Evolutionary conservation across 768 basidiomycete genomes (phyloP).

Genomic region (Amanita jacksonii): DNA sequence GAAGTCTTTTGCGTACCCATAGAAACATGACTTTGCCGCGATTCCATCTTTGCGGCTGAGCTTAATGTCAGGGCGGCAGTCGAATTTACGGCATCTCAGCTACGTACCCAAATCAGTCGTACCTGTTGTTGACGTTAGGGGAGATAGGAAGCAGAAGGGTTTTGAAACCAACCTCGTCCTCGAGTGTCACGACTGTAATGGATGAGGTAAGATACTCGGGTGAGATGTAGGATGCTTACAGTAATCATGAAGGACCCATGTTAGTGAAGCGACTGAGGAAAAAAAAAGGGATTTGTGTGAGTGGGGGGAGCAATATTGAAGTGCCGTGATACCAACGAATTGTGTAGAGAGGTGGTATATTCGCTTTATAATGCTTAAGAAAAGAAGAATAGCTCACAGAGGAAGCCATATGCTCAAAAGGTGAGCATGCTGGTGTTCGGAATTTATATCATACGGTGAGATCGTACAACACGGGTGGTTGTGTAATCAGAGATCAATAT

Average conservation of each 20-base stretch:
- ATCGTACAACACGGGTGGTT: no score
- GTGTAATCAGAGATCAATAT: no score
- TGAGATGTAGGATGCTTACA: constrained; percentile 17
- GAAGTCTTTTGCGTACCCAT: constrained; percentile 21
- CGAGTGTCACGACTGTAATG: constrained; percentile 18
- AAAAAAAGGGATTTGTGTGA: background rate
- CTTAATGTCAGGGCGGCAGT: background rate
- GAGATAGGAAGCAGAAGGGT: no score
- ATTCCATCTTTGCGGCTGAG: constrained; percentile 21
- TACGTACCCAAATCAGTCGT: constrained; percentile 32
- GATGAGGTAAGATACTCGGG: no score
- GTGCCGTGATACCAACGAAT: background rate
- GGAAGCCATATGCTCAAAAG: background rate
- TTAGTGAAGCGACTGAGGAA: constrained; percentile 13
- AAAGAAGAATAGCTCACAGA: background rate
- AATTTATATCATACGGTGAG: no score
- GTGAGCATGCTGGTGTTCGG: no score
- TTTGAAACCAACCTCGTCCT: constrained; percentile 16
- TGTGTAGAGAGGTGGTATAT: constrained; percentile 2
- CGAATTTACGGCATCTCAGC: background rate
- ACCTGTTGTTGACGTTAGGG: constrained; percentile 12
- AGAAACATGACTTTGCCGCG: constrained; percentile 32
- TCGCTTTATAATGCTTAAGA: background rate
- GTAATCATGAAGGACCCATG: constrained; percentile 29
- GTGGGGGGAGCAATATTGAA: background rate